Evolutionary conservation across 768 basidiomycete genomes (phyloP).

Genomic region (Tephrocybe sp.): DNA sequence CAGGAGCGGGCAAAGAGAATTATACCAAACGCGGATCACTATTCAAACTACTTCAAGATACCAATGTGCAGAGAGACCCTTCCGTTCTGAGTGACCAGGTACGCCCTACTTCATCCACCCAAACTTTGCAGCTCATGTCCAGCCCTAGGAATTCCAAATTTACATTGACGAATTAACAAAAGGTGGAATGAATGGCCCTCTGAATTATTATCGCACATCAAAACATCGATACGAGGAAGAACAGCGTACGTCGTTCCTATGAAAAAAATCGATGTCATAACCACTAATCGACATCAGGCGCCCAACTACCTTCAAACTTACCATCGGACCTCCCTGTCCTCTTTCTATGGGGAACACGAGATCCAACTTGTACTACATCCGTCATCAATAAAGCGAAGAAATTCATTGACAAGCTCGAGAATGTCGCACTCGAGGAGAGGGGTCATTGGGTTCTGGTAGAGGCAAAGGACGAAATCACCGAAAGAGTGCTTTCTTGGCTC

Average conservation of each 20-base stretch:
- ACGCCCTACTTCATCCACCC: neutral
- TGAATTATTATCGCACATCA: slow-evolving; percentile 76
- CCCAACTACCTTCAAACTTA: slow-evolving; percentile 41
- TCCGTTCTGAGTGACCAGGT: slow-evolving; percentile 29
- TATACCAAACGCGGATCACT: slow-evolving; percentile 26
- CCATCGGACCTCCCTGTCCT: slow-evolving; percentile 55
- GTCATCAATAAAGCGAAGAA: slow-evolving; percentile 45
- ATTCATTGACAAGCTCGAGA: slow-evolving; percentile 50
- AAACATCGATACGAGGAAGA: slow-evolving; percentile 70
- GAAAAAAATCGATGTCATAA: neutral
- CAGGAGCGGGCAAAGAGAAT: slow-evolving; percentile 15
- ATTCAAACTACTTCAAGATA: slow-evolving; percentile 22
- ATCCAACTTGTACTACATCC: slow-evolving; percentile 43
- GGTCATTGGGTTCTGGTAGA: slow-evolving; percentile 77
- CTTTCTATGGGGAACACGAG: slow-evolving; percentile 59
- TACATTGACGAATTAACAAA: slow-evolving; percentile 46
- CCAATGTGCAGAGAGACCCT: slow-evolving; percentile 11
- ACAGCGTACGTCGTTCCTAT: slow-evolving; percentile 27
- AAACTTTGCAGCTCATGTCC: neutral
- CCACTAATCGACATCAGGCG: slow-evolving; percentile 29
- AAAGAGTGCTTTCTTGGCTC: slow-evolving; percentile 49
- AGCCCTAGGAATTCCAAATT: slow-evolving; percentile 52
- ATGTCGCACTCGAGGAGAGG: slow-evolving; percentile 49
- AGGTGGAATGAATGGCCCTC: slow-evolving; percentile 61
- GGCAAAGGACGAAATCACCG: slow-evolving; percentile 53